Evolutionary conservation across 1,284 basidiomycete species (phyloP).

Genomic region (Cutaneotrichosporon dermatis): DNA sequence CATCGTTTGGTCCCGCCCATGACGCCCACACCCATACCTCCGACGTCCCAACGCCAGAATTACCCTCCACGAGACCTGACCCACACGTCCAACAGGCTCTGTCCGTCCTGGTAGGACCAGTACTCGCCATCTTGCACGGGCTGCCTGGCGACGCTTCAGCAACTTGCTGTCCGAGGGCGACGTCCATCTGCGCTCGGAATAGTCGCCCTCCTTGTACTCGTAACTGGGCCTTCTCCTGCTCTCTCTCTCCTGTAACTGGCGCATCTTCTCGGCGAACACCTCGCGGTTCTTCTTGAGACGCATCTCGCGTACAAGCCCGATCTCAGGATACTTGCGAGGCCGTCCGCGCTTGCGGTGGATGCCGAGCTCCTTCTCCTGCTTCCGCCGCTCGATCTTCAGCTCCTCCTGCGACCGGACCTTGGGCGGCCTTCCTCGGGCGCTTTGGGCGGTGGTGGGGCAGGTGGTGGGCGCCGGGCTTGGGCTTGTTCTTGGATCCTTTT

Average conservation of each 20-base stretch:
- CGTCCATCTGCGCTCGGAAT: background rate
- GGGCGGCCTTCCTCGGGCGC: slow-evolving; percentile 34
- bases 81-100: slow-evolving; percentile 38
- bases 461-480: slow-evolving; percentile 20
- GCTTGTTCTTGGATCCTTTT: slow-evolving; percentile 44
- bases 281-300: slow-evolving; percentile 42
- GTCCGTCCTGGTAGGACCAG: slow-evolving; percentile 33
- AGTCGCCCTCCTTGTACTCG: background rate
- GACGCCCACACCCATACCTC: slow-evolving; percentile 5
- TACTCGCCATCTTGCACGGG: slow-evolving; percentile 18
- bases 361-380: slow-evolving; percentile 31
- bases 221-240: background rate
- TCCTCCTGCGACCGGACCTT: slow-evolving; percentile 36
- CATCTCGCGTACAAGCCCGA: slow-evolving; percentile 43
- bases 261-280: slow-evolving; percentile 32
- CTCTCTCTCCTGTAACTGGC: slow-evolving; percentile 19
- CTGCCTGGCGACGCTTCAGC: slow-evolving; percentile 16
- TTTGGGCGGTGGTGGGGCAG: slow-evolving; percentile 19
- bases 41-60: background rate
- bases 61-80: slow-evolving; percentile 4
- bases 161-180: slow-evolving; percentile 16
- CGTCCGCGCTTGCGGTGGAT: slow-evolving; percentile 36
- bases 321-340: slow-evolving; percentile 42
- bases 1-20: slow-evolving; percentile 1
- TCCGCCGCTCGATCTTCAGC: slow-evolving; percentile 27